These are phyloP conservation scores for Hyphopichia fennica DNA, from an alignment of 1,139 yeast genomes.

Conservation along the genomic window DNA sequence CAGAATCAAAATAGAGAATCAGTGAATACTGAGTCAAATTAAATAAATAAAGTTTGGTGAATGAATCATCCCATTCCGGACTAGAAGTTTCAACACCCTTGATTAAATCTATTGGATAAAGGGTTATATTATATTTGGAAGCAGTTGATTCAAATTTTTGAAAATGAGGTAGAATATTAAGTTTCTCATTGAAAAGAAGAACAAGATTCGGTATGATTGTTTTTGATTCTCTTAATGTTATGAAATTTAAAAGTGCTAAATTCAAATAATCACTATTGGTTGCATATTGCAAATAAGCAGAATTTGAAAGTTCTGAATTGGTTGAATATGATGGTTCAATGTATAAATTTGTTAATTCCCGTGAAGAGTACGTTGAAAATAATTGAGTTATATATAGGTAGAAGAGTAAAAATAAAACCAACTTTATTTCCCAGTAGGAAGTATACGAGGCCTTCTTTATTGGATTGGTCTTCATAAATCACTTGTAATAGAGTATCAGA, in stretches of 20 bases:
- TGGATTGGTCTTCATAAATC: no score
- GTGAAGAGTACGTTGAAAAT: not conserved
- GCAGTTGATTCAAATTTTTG: not conserved
- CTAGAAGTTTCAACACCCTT: constrained; percentile 12
- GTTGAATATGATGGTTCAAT: not conserved
- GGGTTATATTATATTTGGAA: constrained; percentile 14
- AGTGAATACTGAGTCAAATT: constrained; percentile 45
- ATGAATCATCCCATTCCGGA: constrained; percentile 49
- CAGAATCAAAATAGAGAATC: constrained; percentile 44
- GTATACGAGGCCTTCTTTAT: no score
- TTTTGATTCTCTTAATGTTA: constrained; percentile 19
- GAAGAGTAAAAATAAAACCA: not conserved
- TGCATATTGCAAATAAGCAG: constrained; percentile 39
- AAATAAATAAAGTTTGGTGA: constrained; percentile 56
- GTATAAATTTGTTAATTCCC: not conserved
- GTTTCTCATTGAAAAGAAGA: constrained; percentile 21
- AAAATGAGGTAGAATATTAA: constrained; percentile 6
- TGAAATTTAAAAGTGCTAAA: constrained; percentile 32
- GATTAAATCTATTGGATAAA: constrained; percentile 21
- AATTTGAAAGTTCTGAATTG: not conserved
- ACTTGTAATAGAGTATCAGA: no score
- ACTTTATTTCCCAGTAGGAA: not conserved
- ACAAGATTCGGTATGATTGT: constrained; percentile 26
- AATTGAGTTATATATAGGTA: not conserved
- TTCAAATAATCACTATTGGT: constrained; percentile 33